Base-by-base conservation (phyloP, 106 monocot species). In the Gastrodia elata region DNA sequence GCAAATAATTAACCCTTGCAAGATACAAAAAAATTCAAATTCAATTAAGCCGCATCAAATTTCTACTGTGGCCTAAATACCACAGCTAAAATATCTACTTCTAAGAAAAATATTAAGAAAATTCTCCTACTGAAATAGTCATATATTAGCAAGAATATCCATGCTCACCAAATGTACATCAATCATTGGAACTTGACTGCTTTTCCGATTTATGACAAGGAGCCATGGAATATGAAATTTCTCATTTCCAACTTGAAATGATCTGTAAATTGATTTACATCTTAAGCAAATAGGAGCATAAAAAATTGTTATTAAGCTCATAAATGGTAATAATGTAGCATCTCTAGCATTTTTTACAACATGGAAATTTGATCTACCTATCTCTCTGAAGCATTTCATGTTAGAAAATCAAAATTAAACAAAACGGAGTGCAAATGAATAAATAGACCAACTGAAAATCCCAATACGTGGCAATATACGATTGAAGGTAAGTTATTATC, bases 151-250 rank as follows among this genome's bases (percentile, higher is more conserved):
- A 40, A 24, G 9, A 26, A 26, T 18, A 76, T 18, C 32, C 3
- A 1, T 5, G 13, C 86, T 88, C 83, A 98, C 97, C 83, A 98
- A 75, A 82, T 93, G 88, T 5, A 98, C 90, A 78, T 98, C 97
- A 78, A 98, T 98, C 84, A 98, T 84, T 38, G 97, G 97, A 78
- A 98, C 90, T 77, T 87, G 86, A 59, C 83, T 68, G 73, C 97
- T 98, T 75, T 93, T 98, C 49, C 93, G 90, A 46, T 93, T 98
- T 80, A 98, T 91, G 22, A 98, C 74, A 71, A 81, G 77, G 77
- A 98, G 88, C 97, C 97, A 98, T 16, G 97, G 97, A 81, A 91
- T 78, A 77, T 83, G 78, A 78, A 98, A 93, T 79, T 93, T 98
- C 74, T 98, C 97, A 73, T 87, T 86, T 14, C 97, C 97, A 80